phyloP scores from a whole-genome alignment of 805 yeast species.

The Candida ortonii region DNA sequence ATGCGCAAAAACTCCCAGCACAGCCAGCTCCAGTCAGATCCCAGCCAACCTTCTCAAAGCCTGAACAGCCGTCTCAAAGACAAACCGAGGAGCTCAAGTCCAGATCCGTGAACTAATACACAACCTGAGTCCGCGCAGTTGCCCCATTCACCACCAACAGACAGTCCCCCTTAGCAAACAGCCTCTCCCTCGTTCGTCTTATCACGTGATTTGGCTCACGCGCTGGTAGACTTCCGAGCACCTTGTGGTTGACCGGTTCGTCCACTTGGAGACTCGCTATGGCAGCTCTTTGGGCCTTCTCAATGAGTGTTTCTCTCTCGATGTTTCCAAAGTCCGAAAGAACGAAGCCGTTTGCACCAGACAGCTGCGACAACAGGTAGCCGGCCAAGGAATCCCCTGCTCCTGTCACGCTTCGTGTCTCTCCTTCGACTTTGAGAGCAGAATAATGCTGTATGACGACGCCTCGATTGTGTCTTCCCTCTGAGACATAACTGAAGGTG shows the following conservation, averaged over 20 bases:
- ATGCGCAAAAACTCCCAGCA: slow-evolving; percentile 4
- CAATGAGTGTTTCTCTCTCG: slow-evolving; percentile 22
- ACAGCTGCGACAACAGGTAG: slow-evolving; percentile 46
- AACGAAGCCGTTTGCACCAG: slow-evolving; percentile 14
- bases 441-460: slow-evolving; percentile 63
- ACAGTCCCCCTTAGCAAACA: too few relatives aligned
- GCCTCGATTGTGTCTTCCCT: slow-evolving; percentile 40
- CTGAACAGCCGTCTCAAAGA: too few relatives aligned
- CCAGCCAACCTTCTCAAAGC: too few relatives aligned
- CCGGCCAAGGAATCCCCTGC: slow-evolving; percentile 87
- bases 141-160: too few relatives aligned
- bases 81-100: too few relatives aligned
- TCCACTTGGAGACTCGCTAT: slow-evolving; percentile 22
- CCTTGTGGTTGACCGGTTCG: slow-evolving; percentile 25
- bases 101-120: too few relatives aligned
- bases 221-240: slow-evolving; percentile 6
- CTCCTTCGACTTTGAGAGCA: slow-evolving; percentile 29
- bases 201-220: slow-evolving; percentile 5
- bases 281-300: slow-evolving; percentile 28
- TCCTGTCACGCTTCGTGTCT: slow-evolving; percentile 70
- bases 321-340: slow-evolving; percentile 10
- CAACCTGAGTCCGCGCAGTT: too few relatives aligned
- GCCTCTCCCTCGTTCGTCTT: not conserved
- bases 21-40: too few relatives aligned
- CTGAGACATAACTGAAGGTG: slow-evolving; percentile 21